Conservation (phyloP, 2,329 filamentous ascomycete genomes). For the Periconia sp. region DNA sequence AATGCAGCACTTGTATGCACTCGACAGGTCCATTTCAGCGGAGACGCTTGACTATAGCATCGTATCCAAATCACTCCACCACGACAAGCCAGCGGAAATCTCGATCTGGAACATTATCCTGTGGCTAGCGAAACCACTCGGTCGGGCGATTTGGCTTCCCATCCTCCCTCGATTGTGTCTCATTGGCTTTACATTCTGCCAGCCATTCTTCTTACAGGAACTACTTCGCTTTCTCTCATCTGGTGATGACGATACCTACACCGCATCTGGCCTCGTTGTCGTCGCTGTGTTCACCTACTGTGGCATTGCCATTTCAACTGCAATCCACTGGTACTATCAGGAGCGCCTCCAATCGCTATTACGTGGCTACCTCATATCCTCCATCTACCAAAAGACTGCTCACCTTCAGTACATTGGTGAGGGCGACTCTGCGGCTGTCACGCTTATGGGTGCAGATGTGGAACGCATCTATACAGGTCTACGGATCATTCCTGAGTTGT, state of each 20-base stretch:
- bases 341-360: too few relatives aligned
- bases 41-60: too few relatives aligned
- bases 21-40: constrained; percentile 23
- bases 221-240: too few relatives aligned
- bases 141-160: constrained; percentile 29
- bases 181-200: constrained; percentile 33
- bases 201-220: constrained; percentile 34
- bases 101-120: too few relatives aligned
- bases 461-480: constrained; percentile 25
- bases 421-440: constrained; percentile 18
- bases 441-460: constrained; percentile 33
- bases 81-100: too few relatives aligned
- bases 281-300: constrained; percentile 16
- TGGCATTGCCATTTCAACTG: constrained; percentile 10
- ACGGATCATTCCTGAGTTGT: constrained; percentile 24
- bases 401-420: too few relatives aligned
- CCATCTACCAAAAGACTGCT: too few relatives aligned
- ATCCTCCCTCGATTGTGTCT: constrained; percentile 26
- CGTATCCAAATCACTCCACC: constrained; percentile 21
- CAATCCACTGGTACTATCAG: constrained; percentile 9
- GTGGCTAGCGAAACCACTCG: too few relatives aligned
- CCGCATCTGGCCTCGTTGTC: constrained; percentile 22
- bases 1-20: constrained; percentile 35
- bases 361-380: too few relatives aligned
- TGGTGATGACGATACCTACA: too few relatives aligned